Base-by-base conservation (phyloP, 2,329 filamentous ascomycete species). In the Epicoccum nigrum region DNA sequence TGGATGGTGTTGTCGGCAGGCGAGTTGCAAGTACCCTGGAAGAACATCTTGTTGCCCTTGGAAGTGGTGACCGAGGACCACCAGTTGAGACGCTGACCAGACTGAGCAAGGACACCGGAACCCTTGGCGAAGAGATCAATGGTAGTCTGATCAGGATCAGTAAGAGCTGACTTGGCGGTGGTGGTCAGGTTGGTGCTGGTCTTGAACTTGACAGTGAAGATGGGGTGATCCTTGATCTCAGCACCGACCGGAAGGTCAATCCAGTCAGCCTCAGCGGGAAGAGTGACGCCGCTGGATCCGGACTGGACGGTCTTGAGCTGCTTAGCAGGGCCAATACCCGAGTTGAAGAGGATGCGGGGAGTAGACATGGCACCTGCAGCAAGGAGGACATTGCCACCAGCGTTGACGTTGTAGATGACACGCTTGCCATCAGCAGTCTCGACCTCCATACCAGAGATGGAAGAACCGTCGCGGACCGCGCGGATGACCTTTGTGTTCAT, bases 361-460 rank as follows among this genome's bases (percentile, higher is more conserved):
- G 85, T 86, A 12, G 85, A 86, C 62, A 90, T 87, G 0, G 86
- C 76, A 27, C 87, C 87, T 0, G 87, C 83, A 11, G 87, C 81
- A 20, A 90, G 75, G 52, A 90, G 79, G 13, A 90, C 86, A 23
- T 83, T 81, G 7, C 87, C 87, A 31, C 73, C 69, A 2, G 77
- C 64, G 8, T 85, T 84, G 48, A 89, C 71, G 16, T 83, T 84
- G 57, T 81, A 81, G 62, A 71, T 71, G 19, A 73, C 51, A 33
- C 67, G 58, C 17, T 84, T 82, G 17, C 65, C 67, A 30, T 56
- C 53, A 28, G 46, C 56, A 5, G 55, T 60, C 17, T 80, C 79
- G 12, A 87, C 78, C 63, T 89, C 83, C 4, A 89, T 78, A 54
- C 87, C 87, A 4, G 83, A 86, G 46, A 86, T 76, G 44, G 81